Base-by-base conservation (phyloP, 1,284 basidiomycete genomes). In the Leucoagaricus sp. region DNA sequence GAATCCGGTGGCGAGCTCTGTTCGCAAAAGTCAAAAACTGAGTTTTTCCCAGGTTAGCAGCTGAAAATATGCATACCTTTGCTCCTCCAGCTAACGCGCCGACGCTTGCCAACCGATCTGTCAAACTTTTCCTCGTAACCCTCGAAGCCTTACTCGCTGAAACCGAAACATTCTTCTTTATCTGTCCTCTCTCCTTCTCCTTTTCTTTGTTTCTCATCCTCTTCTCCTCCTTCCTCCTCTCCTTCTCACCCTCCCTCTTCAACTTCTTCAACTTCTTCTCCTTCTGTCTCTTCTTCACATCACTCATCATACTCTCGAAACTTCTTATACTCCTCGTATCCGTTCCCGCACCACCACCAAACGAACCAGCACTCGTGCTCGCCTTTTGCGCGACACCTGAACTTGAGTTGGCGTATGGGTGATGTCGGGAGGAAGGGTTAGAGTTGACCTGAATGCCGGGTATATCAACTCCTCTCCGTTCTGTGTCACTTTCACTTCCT, bases 221-320 rank as follows among this genome's bases (percentile, higher is more conserved):
- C 26, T 46, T 36, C 34, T 21, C n/a, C 21, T 36, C 25, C 49
- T 45, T 36, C 47, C 59, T 56, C 19, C 51, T 44, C 26, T 46
- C 54, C 49, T 48, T 57, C 12, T 38, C 50, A 10, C 19, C 49
- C 41, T 55, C 46, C 48, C 15, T 49, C 41, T 51, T 47, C 64
- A 61, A 70, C 61, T 66, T 75, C 66, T 58, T 70, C 29, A 48
- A 15, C 68, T 29, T 41, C 42, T 50, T 44, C 41, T 34, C 13
- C 34, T 25, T 17, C 41, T 50, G 44, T 25, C 42, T 41, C 12
- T 47, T 57, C 57, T 75, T 76, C 53, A 75, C 72, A 17, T 73
- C 70, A 65, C 78, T 85, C 79, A 91, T 77, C 89, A 92, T 91
- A 63, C 83, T 91, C 72, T 89, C 89, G 64, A 94, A 93, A 67